Percentiles rank a stretch among this genome's conserved stretches.
Conservation (phyloP, 2,329 filamentous ascomycete species). For the Sporothrix variecibatus region DNA sequence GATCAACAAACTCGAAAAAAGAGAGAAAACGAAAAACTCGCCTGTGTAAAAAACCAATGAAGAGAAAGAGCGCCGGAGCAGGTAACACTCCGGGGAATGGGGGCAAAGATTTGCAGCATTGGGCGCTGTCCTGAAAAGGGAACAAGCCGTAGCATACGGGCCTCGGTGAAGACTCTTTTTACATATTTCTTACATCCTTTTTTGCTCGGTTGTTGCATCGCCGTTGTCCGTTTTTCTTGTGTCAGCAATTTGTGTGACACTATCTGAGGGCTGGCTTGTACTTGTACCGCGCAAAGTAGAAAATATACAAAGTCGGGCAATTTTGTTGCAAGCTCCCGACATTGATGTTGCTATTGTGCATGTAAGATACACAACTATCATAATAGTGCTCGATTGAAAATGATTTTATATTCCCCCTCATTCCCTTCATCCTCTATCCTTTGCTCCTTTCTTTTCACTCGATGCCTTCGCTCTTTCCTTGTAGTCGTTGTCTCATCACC, state of each 20-base stretch:
- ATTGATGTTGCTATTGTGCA: not conserved
- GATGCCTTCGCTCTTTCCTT: not conserved
- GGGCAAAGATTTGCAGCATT: not conserved
- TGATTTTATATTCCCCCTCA: not conserved
- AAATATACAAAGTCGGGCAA: not conserved
- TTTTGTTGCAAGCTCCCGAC: not conserved
- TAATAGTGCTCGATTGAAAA: not conserved
- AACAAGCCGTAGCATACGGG: not conserved
- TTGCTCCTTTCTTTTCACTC: not conserved
- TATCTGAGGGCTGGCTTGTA: not conserved
- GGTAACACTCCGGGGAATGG: not conserved
- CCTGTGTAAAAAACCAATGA: not conserved
- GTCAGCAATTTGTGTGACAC: not conserved
- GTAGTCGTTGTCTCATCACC: not conserved
- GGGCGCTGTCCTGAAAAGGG: not conserved
- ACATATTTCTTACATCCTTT: not conserved
- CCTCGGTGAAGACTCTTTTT: not conserved
- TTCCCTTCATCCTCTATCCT: not conserved
- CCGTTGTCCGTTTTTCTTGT: not conserved
- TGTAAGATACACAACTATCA: not conserved
- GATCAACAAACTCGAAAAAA: not conserved
- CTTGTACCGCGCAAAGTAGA: not conserved
- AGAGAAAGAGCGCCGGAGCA: not conserved
- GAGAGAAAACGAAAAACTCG: not conserved
- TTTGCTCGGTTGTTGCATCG: not conserved